Conservation (phyloP, 2,329 filamentous ascomycete genomes). For the Alternaria incomplexa region DNA sequence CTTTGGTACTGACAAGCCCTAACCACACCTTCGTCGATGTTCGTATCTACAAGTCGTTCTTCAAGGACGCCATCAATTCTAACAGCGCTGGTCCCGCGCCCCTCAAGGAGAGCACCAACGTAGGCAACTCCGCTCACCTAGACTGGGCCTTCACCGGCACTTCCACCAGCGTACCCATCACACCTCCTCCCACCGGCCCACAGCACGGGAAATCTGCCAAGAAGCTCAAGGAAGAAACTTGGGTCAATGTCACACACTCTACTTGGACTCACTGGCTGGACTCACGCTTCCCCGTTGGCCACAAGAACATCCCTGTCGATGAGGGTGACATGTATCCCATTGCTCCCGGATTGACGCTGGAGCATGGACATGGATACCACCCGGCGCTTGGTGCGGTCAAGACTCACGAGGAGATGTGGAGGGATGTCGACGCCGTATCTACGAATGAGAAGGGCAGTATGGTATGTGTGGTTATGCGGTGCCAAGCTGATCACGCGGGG, state of each 20-base stretch:
- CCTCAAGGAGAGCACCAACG: background rate
- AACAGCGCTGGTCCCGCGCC: slow-evolving; percentile 3
- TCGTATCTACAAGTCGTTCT: slow-evolving; percentile 54
- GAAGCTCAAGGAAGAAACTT: background rate
- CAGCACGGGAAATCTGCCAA: background rate
- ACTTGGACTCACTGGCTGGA: slow-evolving; percentile 68
- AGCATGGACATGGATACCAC: slow-evolving; percentile 67
- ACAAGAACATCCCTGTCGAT: slow-evolving; percentile 51
- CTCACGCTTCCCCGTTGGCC: slow-evolving; percentile 52
- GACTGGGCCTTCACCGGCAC: slow-evolving; percentile 72
- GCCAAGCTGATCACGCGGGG: slow-evolving; percentile 41
- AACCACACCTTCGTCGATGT: slow-evolving; percentile 66
- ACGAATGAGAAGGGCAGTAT: slow-evolving; percentile 20
- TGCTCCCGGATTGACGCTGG: slow-evolving; percentile 43
- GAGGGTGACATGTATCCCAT: slow-evolving; percentile 62
- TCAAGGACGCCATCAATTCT: background rate
- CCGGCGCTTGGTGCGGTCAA: slow-evolving; percentile 59
- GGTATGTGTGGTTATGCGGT: slow-evolving; percentile 50
- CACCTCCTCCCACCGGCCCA: background rate
- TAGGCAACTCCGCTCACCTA: slow-evolving; percentile 49
- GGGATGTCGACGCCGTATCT: slow-evolving; percentile 50
- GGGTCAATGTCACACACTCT: slow-evolving; percentile 34
- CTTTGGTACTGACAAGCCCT: slow-evolving; percentile 68
- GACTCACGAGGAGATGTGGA: slow-evolving; percentile 72
- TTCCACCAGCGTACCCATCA: slow-evolving; percentile 39